A percentile compares a stretch with the other conserved stretches of the same genome.
These are phyloP conservation scores for Xanthoparmelia taractica DNA, from an alignment of 495 filamentous ascomycete species.

Conservation along the genomic window DNA sequence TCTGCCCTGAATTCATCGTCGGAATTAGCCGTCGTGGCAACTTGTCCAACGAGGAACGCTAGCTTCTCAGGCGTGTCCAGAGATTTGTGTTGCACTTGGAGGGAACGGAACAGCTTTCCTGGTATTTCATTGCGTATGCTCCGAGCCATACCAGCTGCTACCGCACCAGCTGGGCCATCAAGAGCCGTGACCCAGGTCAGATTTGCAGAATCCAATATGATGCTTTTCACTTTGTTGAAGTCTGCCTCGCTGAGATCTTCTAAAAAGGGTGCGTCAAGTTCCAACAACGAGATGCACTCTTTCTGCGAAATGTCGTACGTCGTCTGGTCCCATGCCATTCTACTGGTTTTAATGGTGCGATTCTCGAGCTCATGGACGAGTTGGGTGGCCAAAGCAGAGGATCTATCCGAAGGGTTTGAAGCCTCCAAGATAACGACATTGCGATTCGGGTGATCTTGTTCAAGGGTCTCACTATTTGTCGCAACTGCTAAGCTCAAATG, in stretches of 20 bases:
- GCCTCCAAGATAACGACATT: slow-evolving; percentile 29
- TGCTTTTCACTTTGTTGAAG: slow-evolving; percentile 29
- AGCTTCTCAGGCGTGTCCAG: slow-evolving; percentile 17
- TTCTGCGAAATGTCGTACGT: not conserved
- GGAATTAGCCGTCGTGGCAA: slow-evolving; percentile 24
- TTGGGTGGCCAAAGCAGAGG: not conserved
- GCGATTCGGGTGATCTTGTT: not conserved
- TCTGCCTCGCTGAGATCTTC: slow-evolving; percentile 26
- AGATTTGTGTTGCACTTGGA: slow-evolving; percentile 26
- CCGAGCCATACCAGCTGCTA: slow-evolving; percentile 14
- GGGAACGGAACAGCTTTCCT: slow-evolving; percentile 9
- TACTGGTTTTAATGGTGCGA: not conserved
- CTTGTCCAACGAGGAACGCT: slow-evolving; percentile 11
- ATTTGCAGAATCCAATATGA: slow-evolving; percentile 28
- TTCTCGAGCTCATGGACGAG: not conserved
- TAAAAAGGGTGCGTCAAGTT: slow-evolving; percentile 34
- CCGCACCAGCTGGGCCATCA: slow-evolving; percentile 19
- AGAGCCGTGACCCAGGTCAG: slow-evolving; percentile 36
- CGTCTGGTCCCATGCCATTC: not conserved
- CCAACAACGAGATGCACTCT: slow-evolving; percentile 29
- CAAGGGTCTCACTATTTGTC: not conserved
- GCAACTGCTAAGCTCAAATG: slow-evolving; percentile 4
- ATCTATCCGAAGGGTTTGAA: slow-evolving; percentile 9
- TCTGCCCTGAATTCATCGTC: slow-evolving; percentile 19
- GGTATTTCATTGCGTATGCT: slow-evolving; percentile 18